Percentiles rank a stretch among this genome's conserved stretches.
These are phyloP conservation scores for Baorangia bicolor DNA, from an alignment of 768 basidiomycete genomes.

Conservation along the genomic window DNA sequence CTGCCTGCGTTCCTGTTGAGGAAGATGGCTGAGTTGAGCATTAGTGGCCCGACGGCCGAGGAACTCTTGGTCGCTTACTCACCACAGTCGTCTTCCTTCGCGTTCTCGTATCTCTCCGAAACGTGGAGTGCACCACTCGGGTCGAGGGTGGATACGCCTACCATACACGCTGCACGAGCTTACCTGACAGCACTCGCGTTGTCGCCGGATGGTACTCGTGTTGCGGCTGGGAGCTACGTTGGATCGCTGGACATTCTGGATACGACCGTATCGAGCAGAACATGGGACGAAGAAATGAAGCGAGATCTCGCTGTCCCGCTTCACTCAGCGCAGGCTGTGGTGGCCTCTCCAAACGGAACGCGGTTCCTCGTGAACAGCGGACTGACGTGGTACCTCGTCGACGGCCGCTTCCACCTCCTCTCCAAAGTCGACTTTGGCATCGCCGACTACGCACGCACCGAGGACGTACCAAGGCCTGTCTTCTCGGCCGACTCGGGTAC, in stretches of 20 bases:
- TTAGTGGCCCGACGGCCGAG: background rate
- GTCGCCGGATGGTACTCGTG: conserved; percentile 14
- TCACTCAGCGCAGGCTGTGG: background rate
- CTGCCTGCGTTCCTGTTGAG: background rate
- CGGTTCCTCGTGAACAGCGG: conserved; percentile 1
- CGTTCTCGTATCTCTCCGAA: conserved; percentile 1
- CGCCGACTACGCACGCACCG: background rate
- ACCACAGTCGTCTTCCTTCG: background rate
- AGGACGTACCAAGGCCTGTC: background rate
- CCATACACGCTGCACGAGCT: background rate
- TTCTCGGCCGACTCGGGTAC: conserved; percentile 10
- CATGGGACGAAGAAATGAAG: conserved; percentile 10
- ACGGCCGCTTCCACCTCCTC: background rate
- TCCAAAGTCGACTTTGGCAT: conserved; percentile 11
- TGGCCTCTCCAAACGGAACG: conserved; percentile 9
- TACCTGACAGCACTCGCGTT: conserved; percentile 14
- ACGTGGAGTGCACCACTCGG: background rate
- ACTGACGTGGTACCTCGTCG: conserved; percentile 1
- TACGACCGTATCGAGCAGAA: background rate
- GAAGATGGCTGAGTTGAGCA: background rate
- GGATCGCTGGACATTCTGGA: conserved; percentile 11
- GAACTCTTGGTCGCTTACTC: conserved; percentile 5
- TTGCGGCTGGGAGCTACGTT: conserved; percentile 10
- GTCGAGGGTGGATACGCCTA: background rate
- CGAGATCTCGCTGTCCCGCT: background rate